Percentiles rank a stretch among this genome's conserved stretches.
Evolutionary conservation across 805 yeast species (phyloP).

Genomic region (Clavispora fructus): DNA sequence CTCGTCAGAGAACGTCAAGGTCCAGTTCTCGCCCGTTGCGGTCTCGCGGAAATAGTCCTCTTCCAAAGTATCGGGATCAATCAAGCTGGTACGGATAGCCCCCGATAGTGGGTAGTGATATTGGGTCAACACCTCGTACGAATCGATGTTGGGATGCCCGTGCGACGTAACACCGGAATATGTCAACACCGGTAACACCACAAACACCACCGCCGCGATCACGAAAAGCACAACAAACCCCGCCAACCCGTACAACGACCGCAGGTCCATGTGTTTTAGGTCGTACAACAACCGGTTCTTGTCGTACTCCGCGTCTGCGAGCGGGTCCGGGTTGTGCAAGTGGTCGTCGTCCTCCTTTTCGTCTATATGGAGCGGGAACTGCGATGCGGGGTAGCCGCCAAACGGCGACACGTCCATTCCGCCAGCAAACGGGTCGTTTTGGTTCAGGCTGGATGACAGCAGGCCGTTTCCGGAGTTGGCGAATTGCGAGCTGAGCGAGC

Average conservation of each 20-base stretch:
- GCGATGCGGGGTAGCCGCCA: slow-evolving; percentile 95
- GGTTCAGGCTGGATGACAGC: slow-evolving; percentile 4
- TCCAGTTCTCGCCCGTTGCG: slow-evolving; percentile 43
- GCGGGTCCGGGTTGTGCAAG: slow-evolving; percentile 93
- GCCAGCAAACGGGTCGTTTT: slow-evolving; percentile 10
- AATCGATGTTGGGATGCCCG: slow-evolving; percentile 15
- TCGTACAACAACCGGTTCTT: slow-evolving; percentile 61
- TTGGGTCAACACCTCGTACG: slow-evolving; percentile 44
- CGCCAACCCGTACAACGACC: slow-evolving; percentile 54
- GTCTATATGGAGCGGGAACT: slow-evolving; percentile 87
- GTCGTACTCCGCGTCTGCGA: slow-evolving; percentile 82
- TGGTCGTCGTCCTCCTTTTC: slow-evolving; percentile 95
- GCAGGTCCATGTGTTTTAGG: slow-evolving; percentile 58
- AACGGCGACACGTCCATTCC: slow-evolving; percentile 49
- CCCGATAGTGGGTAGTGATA: slow-evolving; percentile 54
- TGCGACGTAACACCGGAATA: slow-evolving; percentile 58
- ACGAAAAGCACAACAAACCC: slow-evolving; percentile 54
- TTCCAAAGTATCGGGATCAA: slow-evolving; percentile 71
- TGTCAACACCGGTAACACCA: slow-evolving; percentile 78
- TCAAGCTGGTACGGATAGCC: slow-evolving; percentile 55
- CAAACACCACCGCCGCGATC: slow-evolving; percentile 49
- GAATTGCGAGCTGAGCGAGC: slow-evolving; percentile 9
- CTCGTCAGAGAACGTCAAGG: slow-evolving; percentile 83
- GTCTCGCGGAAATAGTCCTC: slow-evolving; percentile 43
- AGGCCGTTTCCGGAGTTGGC: slow-evolving; percentile 4